phyloP scores from a whole-genome alignment of 1,139 yeast genomes.

The Geotrichum histeridarum region DNA sequence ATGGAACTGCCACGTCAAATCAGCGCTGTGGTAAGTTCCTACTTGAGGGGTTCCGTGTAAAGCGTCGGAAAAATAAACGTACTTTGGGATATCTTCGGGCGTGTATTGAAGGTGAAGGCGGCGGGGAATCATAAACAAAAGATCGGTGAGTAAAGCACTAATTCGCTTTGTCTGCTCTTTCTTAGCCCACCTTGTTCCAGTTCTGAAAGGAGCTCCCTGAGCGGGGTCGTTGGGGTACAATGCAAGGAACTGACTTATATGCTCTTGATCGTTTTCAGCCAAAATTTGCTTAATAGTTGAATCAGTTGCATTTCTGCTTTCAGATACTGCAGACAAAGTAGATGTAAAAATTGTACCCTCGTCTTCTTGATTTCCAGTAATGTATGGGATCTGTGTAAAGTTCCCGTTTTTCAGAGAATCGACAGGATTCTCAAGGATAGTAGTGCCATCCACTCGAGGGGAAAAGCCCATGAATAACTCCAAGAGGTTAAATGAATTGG shows the following conservation, averaged over 20 bases:
- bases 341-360: conserved; percentile 26
- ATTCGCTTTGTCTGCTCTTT: conserved; percentile 23
- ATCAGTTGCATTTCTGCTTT: conserved; percentile 3
- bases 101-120: conserved; percentile 18
- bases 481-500: conserved; percentile 17
- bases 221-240: conserved; percentile 23
- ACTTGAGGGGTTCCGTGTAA: conserved; percentile 20
- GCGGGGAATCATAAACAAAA: conserved; percentile 24
- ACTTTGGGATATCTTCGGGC: neutral
- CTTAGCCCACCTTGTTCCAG: conserved; percentile 19
- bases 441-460: conserved; percentile 24
- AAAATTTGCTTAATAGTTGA: neutral
- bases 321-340: neutral
- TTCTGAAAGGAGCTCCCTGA: conserved; percentile 25
- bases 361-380: conserved; percentile 26
- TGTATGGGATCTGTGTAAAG: conserved; percentile 24
- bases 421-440: conserved; percentile 17
- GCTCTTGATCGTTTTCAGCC: conserved; percentile 9
- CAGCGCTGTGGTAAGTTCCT: conserved; percentile 22
- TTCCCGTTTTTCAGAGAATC: conserved; percentile 19
- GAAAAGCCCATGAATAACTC: conserved; percentile 21
- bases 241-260: conserved; percentile 6
- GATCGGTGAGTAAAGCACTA: conserved; percentile 24
- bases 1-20: conserved; percentile 10
- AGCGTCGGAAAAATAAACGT: conserved; percentile 15